phyloP scores from a whole-genome alignment of 768 basidiomycete species.

The Lyophyllum decastes region DNA sequence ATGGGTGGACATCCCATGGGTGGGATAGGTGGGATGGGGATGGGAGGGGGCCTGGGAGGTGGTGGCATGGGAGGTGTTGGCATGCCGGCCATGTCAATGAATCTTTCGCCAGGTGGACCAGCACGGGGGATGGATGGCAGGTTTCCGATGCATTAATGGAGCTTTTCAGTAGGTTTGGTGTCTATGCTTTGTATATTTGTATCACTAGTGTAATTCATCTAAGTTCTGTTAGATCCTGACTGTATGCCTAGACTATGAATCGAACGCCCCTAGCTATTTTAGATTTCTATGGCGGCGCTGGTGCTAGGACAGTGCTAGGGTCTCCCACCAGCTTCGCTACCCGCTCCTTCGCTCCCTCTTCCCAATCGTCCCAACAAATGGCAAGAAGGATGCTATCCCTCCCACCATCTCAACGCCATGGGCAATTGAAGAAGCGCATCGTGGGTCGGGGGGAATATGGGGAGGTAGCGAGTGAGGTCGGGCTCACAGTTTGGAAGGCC shows the following conservation, averaged over 20 bases:
- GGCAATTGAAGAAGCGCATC: slow-evolving; percentile 26
- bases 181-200: slow-evolving; percentile 12
- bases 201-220: slow-evolving; percentile 7
- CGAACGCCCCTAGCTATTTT: too few relatives aligned
- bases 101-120: slow-evolving; percentile 24
- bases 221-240: neutral
- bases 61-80: slow-evolving; percentile 27
- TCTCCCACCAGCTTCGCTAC: slow-evolving; percentile 35
- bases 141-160: slow-evolving; percentile 30
- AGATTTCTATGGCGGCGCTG: neutral
- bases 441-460: slow-evolving; percentile 32
- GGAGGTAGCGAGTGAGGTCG: slow-evolving; percentile 39
- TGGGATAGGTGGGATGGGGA: slow-evolving; percentile 25
- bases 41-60: too few relatives aligned
- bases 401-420: slow-evolving; percentile 28
- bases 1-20: slow-evolving; percentile 18
- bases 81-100: slow-evolving; percentile 30
- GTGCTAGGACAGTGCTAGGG: neutral
- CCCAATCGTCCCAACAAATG: slow-evolving; percentile 59
- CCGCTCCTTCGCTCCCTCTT: slow-evolving; percentile 36
- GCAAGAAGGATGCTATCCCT: slow-evolving; percentile 39
- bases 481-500: slow-evolving; percentile 20
- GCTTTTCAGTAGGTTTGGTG: slow-evolving; percentile 6
- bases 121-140: slow-evolving; percentile 30
- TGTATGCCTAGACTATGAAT: too few relatives aligned